These are phyloP conservation scores for Antitrichia curtipendula DNA, from an alignment of 225 moss, liverwort and hornwort species.

Conservation along the genomic window DNA sequence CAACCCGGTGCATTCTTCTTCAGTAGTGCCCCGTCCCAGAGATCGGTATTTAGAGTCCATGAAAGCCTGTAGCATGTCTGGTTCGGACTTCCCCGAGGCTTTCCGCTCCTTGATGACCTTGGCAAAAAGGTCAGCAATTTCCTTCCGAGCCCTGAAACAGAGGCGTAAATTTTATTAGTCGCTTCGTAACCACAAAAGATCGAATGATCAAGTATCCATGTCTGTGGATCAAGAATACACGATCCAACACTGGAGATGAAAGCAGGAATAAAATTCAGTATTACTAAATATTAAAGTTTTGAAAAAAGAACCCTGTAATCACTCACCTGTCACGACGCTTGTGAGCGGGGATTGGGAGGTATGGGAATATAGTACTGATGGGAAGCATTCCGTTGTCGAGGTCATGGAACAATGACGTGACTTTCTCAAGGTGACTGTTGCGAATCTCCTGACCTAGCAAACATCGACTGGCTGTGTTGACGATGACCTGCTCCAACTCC, in stretches of 20 bases:
- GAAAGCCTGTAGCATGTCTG: conserved; percentile 95
- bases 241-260: background rate
- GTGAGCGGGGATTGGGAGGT: conserved; percentile 89
- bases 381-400: conserved; percentile 96
- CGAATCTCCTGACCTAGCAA: conserved; percentile 83
- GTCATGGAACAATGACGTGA: conserved; percentile 71
- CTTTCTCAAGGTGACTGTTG: conserved; percentile 76
- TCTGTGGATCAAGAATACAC: background rate
- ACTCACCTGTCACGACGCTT: conserved; percentile 70
- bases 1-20: conserved; percentile 77
- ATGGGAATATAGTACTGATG: conserved; percentile 80
- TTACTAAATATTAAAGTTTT: background rate
- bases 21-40: conserved; percentile 70
- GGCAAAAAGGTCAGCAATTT: conserved; percentile 66
- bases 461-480: conserved; percentile 88
- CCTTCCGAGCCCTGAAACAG: conserved; percentile 55
- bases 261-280: background rate
- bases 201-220: background rate
- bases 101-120: conserved; percentile 59
- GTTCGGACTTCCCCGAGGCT: conserved; percentile 58
- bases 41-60: conserved; percentile 89
- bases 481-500: conserved; percentile 75
- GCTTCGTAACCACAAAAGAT: background rate
- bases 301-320: background rate
- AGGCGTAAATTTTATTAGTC: background rate